Evolutionary conservation across 2,329 filamentous ascomycete genomes (phyloP), one percentile per base, ranked within the genome.

Genomic region (Penicillium sumatraense): DNA sequence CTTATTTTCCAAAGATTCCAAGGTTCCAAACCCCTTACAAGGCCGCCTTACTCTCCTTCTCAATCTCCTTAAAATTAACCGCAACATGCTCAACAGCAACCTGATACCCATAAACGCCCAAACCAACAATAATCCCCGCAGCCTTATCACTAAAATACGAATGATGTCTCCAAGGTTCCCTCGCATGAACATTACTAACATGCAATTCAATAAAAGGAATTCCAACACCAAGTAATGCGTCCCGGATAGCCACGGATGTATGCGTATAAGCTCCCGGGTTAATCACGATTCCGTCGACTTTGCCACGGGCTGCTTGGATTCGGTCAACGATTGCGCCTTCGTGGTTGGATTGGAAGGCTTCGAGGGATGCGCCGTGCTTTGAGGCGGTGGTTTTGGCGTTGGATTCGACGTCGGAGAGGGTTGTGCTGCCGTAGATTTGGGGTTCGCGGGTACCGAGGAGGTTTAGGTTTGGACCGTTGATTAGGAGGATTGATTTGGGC

Each of bases 381-480:
- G 72, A 45, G 27, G 84, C 84, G 57, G 87, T 84, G 0, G 74
- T 57, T 46, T 76, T 66, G 21, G 83, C 82, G 9, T 75, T 63
- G 2, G 72, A 56, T 44, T 85, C 79, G 14, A 93, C 81, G 61
- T 90, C 83, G 18, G 77, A 48, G 11, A 93, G 84, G 0, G 89
- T 91, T 0, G 85, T 86, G 57, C 78, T 80, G 68, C 89, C 89
- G 76, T 93, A 92, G 65, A 91, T 82, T 24, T 85, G 77, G 14
- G 89, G 89, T 71, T 93, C 89, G 20, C 90, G 82, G 11, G 84
- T 88, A 31, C 89, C 89, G 26, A 93, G 83, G 47, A 93, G 86
- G 75, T 92, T 92, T 65, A 93, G 86, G 72, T 93, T 93, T 27
- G 89, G 89, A n/a, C 89, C 89, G 73, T 91, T 91, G 78, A 92